A percentile compares a stretch with the other conserved stretches of the same genome.
phyloP scores from a whole-genome alignment of 768 basidiomycete species.

The Mycena vulgaris region DNA sequence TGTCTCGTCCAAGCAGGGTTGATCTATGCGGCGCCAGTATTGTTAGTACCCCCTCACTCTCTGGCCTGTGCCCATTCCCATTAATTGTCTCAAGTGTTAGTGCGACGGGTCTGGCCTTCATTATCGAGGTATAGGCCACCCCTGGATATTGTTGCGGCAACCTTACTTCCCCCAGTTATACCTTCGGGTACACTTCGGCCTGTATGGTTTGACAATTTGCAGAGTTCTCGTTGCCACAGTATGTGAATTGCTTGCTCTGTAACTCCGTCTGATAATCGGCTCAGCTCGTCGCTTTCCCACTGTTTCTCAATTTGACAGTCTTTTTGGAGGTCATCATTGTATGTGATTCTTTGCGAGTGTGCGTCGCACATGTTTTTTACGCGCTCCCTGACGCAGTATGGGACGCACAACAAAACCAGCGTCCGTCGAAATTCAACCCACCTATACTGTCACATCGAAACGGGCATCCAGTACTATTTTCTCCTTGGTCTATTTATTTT shows the following conservation, averaged over 20 bases:
- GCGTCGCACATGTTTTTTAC: background rate
- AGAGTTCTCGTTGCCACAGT: background rate
- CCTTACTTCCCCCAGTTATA: background rate
- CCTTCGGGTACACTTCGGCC: background rate
- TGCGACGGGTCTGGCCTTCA: too few species aligned
- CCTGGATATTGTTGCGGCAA: background rate
- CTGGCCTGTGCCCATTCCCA: background rate
- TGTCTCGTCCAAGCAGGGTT: background rate
- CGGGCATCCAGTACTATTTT: too few species aligned
- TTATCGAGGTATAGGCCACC: background rate
- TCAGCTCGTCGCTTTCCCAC: constrained; percentile 7
- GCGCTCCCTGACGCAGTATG: background rate
- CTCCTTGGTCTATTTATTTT: too few species aligned
- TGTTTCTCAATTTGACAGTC: constrained; percentile 6
- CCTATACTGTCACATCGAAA: too few species aligned
- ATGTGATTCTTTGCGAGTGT: background rate
- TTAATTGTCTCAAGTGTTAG: background rate
- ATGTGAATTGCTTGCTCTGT: background rate
- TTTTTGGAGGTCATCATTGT: constrained; percentile 18
- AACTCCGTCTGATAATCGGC: background rate
- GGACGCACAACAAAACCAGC: too few species aligned
- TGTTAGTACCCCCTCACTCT: background rate
- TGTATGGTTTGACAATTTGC: background rate
- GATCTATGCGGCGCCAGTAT: too few species aligned
- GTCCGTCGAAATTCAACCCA: too few species aligned